Base-by-base conservation (phyloP, 495 filamentous ascomycete species). In the Trichoderma orchidacearum region DNA sequence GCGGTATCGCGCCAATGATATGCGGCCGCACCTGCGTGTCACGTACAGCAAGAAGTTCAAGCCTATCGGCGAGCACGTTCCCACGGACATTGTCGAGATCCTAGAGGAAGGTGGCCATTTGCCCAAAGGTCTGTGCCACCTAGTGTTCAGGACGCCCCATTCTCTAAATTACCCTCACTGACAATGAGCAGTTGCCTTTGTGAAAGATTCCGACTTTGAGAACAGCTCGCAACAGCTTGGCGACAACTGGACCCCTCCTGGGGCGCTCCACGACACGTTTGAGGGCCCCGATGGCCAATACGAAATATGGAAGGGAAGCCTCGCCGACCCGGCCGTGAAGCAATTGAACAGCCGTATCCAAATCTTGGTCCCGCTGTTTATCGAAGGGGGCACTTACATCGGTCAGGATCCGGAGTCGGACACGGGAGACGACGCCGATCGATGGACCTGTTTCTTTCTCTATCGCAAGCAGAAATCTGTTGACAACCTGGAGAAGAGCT, bases 381-480 rank as follows among this genome's bases (percentile, higher is more conserved):
- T 99, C 59, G 93, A 99, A 69, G 93, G 88, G 23, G 94, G 89
- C 30, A 84, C 81, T 12, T 78, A 75, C 25, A 74, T 95, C 18
- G 75, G 83, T 8, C 70, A 87, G 12, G 80, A 92, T 41, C 45
- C 38, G 5, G 87, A 92, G 41, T 77, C 86, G 4, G 53, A 36
- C 29, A 30, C 30, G 29, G 3, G 13, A 18, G 30, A 35, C 5
- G 80, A 90, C 23, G 61, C 60, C 9, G 89, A 94, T 56, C 80
- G 90, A 65, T 99, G 93, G 93, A 89, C 85, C 0, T 75, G 96
- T 18, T 97, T 85, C 70, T 87, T 96, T 58, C 68, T 78, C 3
- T 95, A 96, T 66, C 80, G 85, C 61, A 86, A 83, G 66, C 68
- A 77, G n/a, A 59, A 66, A 7, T 66, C 76, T 9, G 18, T 23